Base-by-base conservation (phyloP, 176 grass and related monocot species). In the Pontederia paniculata region DNA sequence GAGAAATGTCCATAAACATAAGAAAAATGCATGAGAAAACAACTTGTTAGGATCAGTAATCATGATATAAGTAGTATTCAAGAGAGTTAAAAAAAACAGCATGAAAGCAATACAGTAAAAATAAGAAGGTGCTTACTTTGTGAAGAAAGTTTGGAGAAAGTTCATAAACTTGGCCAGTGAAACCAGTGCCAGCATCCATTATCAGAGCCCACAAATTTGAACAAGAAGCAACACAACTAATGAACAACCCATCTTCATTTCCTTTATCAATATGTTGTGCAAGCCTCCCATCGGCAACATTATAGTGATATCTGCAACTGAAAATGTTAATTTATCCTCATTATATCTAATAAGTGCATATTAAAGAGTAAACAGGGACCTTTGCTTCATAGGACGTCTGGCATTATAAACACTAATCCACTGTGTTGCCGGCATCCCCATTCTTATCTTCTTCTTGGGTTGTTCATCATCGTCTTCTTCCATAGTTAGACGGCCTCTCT, bases 381-480 rank as follows among this genome's bases (percentile, higher is more conserved):
- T 82, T 75, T 99, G 94, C 77, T 99, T 99, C 94, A 99, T 99
- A 48, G 87, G 73, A 7, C 81, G 76, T 11, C 83, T 82, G 16
- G 83, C 65, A 85, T 93, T 93, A 78, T 99, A 99, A 72, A 99
- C 87, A 82, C 83, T 91, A 76, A 99, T 99, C 94, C 94, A 99
- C 58, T 99, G 87, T 69, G 78, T 93, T 72, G 83, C 94, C 61
- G 94, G 87, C 87, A 88, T 85, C 51, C 94, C 94, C 78, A 93
- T 88, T 70, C 94, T 86, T 13, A 82, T 75, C 76, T 93, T 91
- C 70, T 99, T 99, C 74, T 88, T 99, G 56, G 94, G 94, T 52
- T 99, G 87, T 60, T 93, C 94, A 67, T 99, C 87, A 47, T 44
- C 70, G 23, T 98, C 94, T 76, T 93, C 94, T 79, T 99, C 94